A percentile compares a stretch with the other conserved stretches of the same genome.
These are phyloP conservation scores for Phialophora verrucosa DNA, from an alignment of 2,329 filamentous ascomycete genomes.

Conservation along the genomic window DNA sequence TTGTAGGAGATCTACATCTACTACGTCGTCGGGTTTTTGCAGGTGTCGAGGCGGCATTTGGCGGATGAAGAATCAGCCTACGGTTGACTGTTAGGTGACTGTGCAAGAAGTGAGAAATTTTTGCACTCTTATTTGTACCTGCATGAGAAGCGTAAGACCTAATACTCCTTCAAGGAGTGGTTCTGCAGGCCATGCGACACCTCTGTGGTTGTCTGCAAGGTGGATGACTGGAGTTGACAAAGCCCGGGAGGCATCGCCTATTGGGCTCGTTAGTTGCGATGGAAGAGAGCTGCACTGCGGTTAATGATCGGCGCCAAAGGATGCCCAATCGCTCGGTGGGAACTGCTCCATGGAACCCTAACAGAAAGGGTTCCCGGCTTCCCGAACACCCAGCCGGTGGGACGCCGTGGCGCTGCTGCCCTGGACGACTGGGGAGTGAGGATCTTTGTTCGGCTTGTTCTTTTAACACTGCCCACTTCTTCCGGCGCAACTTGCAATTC, in stretches of 20 bases:
- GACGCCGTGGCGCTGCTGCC: constrained; percentile 5
- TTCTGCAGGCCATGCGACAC: constrained; percentile 2
- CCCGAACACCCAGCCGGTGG: constrained; percentile 10
- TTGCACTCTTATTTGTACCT: constrained; percentile 15
- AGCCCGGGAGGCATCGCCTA: constrained; percentile 8
- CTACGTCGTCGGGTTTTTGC: neutral
- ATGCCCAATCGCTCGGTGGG: constrained; percentile 16
- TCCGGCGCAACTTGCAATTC: constrained; percentile 8
- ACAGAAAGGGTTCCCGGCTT: constrained; percentile 10
- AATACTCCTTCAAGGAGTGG: constrained; percentile 16
- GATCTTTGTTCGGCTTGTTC: constrained; percentile 1
- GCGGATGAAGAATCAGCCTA: constrained; percentile 12
- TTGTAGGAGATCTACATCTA: neutral
- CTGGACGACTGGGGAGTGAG: neutral
- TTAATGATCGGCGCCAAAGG: constrained; percentile 22
- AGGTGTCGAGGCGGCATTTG: neutral
- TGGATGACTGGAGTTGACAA: constrained; percentile 27
- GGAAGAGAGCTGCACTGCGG: constrained; percentile 4
- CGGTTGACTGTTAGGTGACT: neutral
- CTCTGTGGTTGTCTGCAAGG: neutral
- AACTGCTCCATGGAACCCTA: neutral
- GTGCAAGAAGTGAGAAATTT: constrained; percentile 7
- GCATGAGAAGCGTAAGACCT: constrained; percentile 18
- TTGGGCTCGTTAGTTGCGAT: constrained; percentile 1
- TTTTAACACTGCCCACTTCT: constrained; percentile 13